phyloP scores from a whole-genome alignment of 768 basidiomycete genomes.

The Lentinus brumalis region DNA sequence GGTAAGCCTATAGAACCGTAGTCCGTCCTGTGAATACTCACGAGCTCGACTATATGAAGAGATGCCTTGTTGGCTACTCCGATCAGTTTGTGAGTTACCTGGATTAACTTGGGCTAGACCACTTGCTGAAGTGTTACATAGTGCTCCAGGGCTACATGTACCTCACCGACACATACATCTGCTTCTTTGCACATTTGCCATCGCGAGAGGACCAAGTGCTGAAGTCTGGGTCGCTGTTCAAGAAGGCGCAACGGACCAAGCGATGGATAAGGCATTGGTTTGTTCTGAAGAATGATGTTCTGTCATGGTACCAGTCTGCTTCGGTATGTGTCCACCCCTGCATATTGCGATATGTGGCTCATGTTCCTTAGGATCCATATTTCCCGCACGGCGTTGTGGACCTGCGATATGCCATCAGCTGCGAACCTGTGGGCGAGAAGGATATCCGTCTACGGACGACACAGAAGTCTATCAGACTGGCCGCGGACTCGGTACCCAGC shows the following conservation, averaged over 20 bases:
- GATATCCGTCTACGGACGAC: constrained; percentile 85
- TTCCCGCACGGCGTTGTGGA: constrained; percentile 97
- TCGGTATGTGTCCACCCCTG: constrained; percentile 52
- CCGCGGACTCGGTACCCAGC: constrained; percentile 79
- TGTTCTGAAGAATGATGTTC: constrained; percentile 90
- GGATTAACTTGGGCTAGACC: too few species aligned
- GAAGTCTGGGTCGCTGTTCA: constrained; percentile 88
- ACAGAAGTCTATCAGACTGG: constrained; percentile 70
- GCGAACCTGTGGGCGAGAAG: constrained; percentile 77
- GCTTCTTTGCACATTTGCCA: constrained; percentile 97
- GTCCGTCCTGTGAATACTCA: constrained; percentile 7
- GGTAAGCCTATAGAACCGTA: constrained; percentile 47
- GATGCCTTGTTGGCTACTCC: constrained; percentile 92
- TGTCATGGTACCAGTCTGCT: constrained; percentile 96
- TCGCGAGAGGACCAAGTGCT: constrained; percentile 89
- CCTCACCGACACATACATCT: constrained; percentile 88
- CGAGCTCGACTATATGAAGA: constrained; percentile 45
- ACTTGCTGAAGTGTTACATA: constrained; percentile 28
- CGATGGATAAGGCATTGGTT: constrained; percentile 97
- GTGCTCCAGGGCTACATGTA: constrained; percentile 99
- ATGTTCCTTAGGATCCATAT: constrained; percentile 78
- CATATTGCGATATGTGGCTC: background rate
- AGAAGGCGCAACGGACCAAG: constrained; percentile 87
- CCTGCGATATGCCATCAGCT: constrained; percentile 88
- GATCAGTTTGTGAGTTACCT: constrained; percentile 76